Evolutionary conservation across 805 yeast genomes (phyloP), one percentile per base, ranked within the genome.

Genomic region (Saccharomycopsis sp.): DNA sequence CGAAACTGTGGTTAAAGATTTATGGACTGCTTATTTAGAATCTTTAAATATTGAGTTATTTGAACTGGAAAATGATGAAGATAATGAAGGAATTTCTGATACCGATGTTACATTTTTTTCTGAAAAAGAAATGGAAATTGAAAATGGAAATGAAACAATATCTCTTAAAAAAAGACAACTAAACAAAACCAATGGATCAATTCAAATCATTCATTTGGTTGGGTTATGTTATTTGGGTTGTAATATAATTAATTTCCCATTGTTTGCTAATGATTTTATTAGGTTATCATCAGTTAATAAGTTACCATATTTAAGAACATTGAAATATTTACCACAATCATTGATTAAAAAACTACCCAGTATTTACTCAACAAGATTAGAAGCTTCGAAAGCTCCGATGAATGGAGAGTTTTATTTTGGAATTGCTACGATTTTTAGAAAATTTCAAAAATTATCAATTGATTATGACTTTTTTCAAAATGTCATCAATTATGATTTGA

Each of bases 151-250:
- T 20, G 37, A 27, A 8, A 23, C 26, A 23, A 10, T 23, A 8
- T 23, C 26, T 23, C 6, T 6, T 23, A 23, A 23, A 23, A 23
- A 23, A 23, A 8, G 10, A 23, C 19, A 15, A 15, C 8, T 8
- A 8, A 34, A 21, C 9, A 21, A 41, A 13, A 15, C 29, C 4
- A 38, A 45, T 13, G 39, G 36, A 21, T n/a, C 46, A 14, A 46
- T 6, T 40, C 60, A 21, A 39, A 4, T 49, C 18, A 36, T 46
- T 9, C 52, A 52, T 35, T 35, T 61, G 1, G 21, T 67, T 3
- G 51, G 67, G 5, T 50, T 77, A 1, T 56, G 75, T 15, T 79
- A 77, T 52, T 42, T 76, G 36, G 71, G 77, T 2, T 52, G 70
- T n/a, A 46, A 70, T 6, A 64, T 67, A 41, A 49, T 74, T 46